Percentiles rank a stretch among this genome's conserved stretches.
phyloP scores from a whole-genome alignment of 1,284 basidiomycete genomes.

The Puccinia novopanici region DNA sequence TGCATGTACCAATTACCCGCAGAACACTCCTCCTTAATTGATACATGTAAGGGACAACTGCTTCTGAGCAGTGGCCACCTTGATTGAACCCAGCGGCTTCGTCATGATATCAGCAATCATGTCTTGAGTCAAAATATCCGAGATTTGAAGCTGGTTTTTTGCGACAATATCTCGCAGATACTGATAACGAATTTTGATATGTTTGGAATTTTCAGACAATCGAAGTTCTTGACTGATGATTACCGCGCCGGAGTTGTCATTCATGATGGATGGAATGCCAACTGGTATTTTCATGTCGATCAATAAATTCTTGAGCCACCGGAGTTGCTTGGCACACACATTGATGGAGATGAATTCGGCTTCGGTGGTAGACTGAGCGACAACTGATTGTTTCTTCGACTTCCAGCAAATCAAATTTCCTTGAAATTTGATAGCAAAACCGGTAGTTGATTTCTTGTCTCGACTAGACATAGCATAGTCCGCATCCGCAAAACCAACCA shows the following conservation, averaged over 20 bases:
- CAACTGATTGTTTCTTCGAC: background rate
- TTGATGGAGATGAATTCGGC: slow-evolving; percentile 6
- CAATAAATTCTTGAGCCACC: background rate
- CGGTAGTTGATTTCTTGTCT: background rate
- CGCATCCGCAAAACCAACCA: slow-evolving; percentile 11
- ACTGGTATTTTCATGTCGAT: background rate
- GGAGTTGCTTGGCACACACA: background rate
- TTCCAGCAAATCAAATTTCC: slow-evolving; percentile 9
- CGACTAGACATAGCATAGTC: background rate
- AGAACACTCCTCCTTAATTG: background rate
- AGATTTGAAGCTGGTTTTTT: background rate
- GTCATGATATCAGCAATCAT: slow-evolving; percentile 16
- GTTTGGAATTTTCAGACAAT: background rate
- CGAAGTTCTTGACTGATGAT: background rate
- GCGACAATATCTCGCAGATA: slow-evolving; percentile 2
- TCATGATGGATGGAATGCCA: background rate
- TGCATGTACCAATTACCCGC: background rate
- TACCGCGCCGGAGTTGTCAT: slow-evolving; percentile 2
- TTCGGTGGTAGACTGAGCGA: background rate
- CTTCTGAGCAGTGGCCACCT: background rate
- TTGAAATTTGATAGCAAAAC: too few species aligned
- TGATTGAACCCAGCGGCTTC: background rate
- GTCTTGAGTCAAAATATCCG: background rate
- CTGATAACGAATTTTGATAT: slow-evolving; percentile 8
- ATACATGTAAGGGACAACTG: background rate